Base-by-base conservation (phyloP, 1,139 yeast genomes). In the Hansenula sp. region DNA sequence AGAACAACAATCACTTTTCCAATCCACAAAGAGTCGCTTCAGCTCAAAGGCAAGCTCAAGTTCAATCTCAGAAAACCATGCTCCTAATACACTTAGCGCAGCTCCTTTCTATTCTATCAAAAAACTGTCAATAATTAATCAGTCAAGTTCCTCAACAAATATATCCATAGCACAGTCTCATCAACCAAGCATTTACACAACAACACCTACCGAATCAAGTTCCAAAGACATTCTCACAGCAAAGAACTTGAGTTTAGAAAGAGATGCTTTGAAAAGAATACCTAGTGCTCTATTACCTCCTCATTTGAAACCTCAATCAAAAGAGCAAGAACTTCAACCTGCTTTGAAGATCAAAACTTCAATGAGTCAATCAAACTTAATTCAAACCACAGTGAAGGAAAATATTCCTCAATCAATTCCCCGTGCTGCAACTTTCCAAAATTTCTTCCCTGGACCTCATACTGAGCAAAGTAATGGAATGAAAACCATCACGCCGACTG, bases 201-300 rank as follows among this genome's bases (percentile, higher is more conserved):
- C 20, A 5, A 29, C 31, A 22, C 29, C 3, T 35, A 39, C 26
- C 34, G 42, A 10, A 24, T 39, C 29, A 41, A 40, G 16, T 38
- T 33, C 29, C 3, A 29, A 25, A 39, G 36, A 17, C 37, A 29
- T 20, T 39, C 31, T 21, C n/a, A 27, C 35, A 1, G 38, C 41
- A 2, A 50, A 44, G 27, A 44, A 32, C 17, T 24, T 53, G 6
- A 38, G 39, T 29, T 24, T 48, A 2, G 59, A 55, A 36, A 47
- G 54, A 36, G 51, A 50, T 33, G 57, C 57, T 1, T 32, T 55
- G 16, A 50, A 37, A 22, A 46, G 57, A 44, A 49, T 53, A 16
- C 57, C 59, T 17, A 43, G 45, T 32, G 56, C 40, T 3, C 36
- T 55, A 16, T 34, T 55, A 3, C 57, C 59, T 10, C 59, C 59